Conservation (phyloP, 73 alveolate genomes). For the Uronychia setigera region DNA sequence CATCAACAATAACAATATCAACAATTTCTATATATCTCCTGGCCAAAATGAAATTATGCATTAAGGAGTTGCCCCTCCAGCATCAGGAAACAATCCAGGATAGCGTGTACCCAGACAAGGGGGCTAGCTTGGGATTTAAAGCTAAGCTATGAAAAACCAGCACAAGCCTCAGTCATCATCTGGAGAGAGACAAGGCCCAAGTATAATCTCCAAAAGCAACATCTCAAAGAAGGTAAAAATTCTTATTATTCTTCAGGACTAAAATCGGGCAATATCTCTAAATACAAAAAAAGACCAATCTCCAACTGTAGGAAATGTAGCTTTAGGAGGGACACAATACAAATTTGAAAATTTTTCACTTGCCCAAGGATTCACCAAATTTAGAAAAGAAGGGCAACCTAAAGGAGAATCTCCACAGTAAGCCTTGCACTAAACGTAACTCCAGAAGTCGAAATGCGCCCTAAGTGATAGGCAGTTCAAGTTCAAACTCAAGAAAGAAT, state of each 20-base stretch:
- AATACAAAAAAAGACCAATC: not conserved
- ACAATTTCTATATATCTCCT: slow-evolving; percentile 6
- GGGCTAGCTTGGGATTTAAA: no score
- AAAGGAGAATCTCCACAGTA: not conserved
- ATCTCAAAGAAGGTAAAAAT: not conserved
- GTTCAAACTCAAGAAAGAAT: not conserved
- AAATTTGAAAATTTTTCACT: not conserved
- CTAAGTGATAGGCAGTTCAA: not conserved
- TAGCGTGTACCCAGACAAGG: no score
- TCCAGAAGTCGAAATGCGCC: not conserved
- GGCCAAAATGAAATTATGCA: no score
- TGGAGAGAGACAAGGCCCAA: no score
- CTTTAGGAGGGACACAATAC: not conserved
- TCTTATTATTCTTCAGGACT: not conserved
- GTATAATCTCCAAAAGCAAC: not conserved
- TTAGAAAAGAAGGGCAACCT: not conserved
- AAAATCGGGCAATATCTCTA: not conserved
- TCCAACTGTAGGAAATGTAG: not conserved
- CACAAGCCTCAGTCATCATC: no score
- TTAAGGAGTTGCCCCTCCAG: no score
- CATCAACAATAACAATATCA: slow-evolving; percentile 4
- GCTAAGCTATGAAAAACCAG: no score
- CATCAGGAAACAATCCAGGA: no score
- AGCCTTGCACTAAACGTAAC: not conserved
- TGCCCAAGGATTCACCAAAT: not conserved